Percentiles rank a stretch among this genome's conserved stretches.
phyloP scores from a whole-genome alignment of 805 yeast species.

The Candida hungchunana region DNA sequence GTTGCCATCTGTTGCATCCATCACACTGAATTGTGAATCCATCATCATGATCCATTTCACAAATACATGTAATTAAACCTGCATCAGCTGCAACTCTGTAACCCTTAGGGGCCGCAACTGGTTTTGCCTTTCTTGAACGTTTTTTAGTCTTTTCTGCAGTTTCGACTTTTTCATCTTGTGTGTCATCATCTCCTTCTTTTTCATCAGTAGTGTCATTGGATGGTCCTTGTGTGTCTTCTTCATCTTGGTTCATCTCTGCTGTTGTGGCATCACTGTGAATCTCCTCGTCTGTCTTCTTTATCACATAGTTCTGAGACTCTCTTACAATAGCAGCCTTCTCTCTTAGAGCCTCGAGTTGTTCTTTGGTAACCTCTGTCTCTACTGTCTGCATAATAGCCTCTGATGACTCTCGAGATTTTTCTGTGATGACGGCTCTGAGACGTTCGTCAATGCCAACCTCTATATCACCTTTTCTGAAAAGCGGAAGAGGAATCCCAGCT shows the following conservation, averaged over 20 bases:
- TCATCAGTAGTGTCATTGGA: neutral
- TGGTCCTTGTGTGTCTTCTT: too few relatives aligned
- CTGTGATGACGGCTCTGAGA: conserved; percentile 7
- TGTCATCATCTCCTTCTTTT: conserved; percentile 11
- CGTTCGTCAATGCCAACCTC: conserved; percentile 13
- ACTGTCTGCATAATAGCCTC: conserved; percentile 6
- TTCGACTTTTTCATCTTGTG: conserved; percentile 6
- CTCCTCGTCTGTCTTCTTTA: conserved; percentile 2
- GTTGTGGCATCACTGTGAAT: conserved; percentile 10
- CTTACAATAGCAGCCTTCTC: conserved; percentile 6
- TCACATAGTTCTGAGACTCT: conserved; percentile 2
- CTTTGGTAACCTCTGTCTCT: conserved; percentile 6
- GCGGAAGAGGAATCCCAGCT: conserved; percentile 69
- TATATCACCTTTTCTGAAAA: conserved; percentile 20
- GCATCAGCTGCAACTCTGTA: conserved; percentile 76
- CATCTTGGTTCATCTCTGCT: conserved; percentile 8
- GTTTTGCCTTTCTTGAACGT: conserved; percentile 13
- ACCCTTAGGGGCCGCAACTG: conserved; percentile 10
- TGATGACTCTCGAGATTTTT: conserved; percentile 1
- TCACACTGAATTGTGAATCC: conserved; percentile 96
- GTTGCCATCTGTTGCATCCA: conserved; percentile 91
- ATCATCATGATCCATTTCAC: conserved; percentile 83
- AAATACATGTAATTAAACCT: conserved; percentile 84
- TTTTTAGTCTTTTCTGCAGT: conserved; percentile 17
- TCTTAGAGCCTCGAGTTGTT: conserved; percentile 8